Evolutionary conservation across 2,329 filamentous ascomycete species (phyloP).

Genomic region (Capronia americana): DNA sequence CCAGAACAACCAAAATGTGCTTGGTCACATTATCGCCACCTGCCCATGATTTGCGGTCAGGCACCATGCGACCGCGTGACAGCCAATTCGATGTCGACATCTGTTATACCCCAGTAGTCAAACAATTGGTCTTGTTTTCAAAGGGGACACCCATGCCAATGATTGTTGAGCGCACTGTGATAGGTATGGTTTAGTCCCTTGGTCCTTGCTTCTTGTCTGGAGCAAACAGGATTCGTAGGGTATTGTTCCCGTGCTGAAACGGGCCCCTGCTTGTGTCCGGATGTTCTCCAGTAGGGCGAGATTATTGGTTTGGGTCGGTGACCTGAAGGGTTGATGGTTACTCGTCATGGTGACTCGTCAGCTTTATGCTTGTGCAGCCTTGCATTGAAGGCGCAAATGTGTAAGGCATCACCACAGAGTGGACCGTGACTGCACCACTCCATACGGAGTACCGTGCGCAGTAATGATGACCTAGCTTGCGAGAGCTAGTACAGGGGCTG

Average conservation of each 20-base stretch:
- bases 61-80: neutral
- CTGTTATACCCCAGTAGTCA: neutral
- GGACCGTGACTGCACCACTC: too few species aligned
- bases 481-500: constrained; percentile 1
- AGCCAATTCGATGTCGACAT: constrained; percentile 5
- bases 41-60: neutral
- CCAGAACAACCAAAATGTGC: neutral
- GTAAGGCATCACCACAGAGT: neutral
- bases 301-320: neutral
- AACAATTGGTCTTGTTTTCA: neutral
- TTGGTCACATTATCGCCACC: neutral
- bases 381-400: constrained; percentile 1
- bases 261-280: neutral
- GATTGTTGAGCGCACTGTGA: neutral
- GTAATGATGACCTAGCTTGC: constrained; percentile 5
- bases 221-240: neutral
- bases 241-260: neutral
- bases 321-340: neutral
- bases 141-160: neutral
- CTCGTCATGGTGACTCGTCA: neutral
- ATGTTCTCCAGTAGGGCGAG: neutral
- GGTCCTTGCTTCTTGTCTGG: neutral
- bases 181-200: neutral
- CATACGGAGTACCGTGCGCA: neutral
- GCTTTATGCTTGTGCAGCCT: constrained; percentile 1